These are phyloP conservation scores for Diaporthe eres DNA, from an alignment of 2,329 filamentous ascomycete genomes.

Conservation along the genomic window DNA sequence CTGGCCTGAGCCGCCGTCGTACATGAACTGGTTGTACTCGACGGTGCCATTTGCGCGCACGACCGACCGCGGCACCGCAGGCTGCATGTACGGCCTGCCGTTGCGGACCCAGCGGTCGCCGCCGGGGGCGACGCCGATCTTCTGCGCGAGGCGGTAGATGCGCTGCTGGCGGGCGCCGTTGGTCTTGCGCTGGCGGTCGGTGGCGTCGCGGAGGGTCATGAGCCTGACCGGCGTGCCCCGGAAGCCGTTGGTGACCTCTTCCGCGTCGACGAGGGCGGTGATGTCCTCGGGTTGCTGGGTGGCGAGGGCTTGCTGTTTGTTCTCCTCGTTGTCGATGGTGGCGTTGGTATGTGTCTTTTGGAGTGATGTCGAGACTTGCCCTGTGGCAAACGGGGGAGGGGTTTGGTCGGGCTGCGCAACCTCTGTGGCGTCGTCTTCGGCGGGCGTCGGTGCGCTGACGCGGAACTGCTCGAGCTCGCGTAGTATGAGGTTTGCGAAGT, in stretches of 20 bases:
- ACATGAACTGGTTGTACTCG: constrained; percentile 25
- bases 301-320: neutral
- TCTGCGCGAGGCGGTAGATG: constrained; percentile 6
- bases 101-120: neutral
- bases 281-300: neutral
- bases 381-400: neutral
- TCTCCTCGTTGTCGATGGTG: neutral
- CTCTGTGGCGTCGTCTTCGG: neutral
- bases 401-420: neutral
- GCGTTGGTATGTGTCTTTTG: accelerated
- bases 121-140: neutral
- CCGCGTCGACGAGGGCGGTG: neutral
- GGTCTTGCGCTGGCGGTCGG: neutral
- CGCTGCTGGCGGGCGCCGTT: neutral
- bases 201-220: neutral
- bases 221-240: neutral
- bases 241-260: neutral
- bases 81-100: neutral
- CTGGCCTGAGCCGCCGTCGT: neutral
- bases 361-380: neutral
- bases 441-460: too few relatives aligned
- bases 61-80: neutral
- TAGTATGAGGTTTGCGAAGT: neutral
- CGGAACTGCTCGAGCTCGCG: constrained; percentile 2
- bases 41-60: too few relatives aligned